Evolutionary conservation across 768 basidiomycete genomes (phyloP), one percentile per base, ranked within the genome.

Genomic region (Boletellus emodensis): DNA sequence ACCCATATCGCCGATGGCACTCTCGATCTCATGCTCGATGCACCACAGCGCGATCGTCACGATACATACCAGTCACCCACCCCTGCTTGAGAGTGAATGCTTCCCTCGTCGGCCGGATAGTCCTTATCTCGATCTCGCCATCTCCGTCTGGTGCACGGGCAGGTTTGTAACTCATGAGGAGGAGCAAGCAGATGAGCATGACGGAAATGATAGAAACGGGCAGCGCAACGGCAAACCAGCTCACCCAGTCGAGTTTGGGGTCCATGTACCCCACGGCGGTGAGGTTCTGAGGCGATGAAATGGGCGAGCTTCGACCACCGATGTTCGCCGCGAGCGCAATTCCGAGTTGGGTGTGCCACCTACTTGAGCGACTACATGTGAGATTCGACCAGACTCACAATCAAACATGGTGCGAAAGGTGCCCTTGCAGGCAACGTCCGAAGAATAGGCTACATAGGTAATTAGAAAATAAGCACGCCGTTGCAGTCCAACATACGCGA

Each of bases 291-390:
- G 95, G 95, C 0, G 94, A 97, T 2, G 95, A 97, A 51, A 98
- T 98, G 2, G 94, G 95, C 1, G 94, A 97, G 44, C 87, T 90
- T 69, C 96, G 94, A 0, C 96, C 96, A 12, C 96, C 96, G 52
- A 98, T 94, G 64, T 98, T 99, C 17, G 94, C 93, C 0, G 95
- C 94, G 17, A 99, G 79, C 1, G 96, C 95, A 57, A 99, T 98
- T 8, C 88, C 94, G 46, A 99, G 80, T 93, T 96, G 54, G n/a
- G n/a, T 9, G 15, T 11, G 33, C 13, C 37, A 17, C 13, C 17
- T 7, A 20, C 11, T 24, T 62, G 41, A 58, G 44, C 28, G n/a
- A 10, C 10, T 3, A 22, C 15, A 26, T 22, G 38, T 44, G 30
- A n/a, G 24, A 34, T 9, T 7, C 6, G 11, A 11, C 2, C 2